These are phyloP conservation scores for Pisolithus marmoratus DNA, from an alignment of 768 basidiomycete species.

Conservation along the genomic window DNA sequence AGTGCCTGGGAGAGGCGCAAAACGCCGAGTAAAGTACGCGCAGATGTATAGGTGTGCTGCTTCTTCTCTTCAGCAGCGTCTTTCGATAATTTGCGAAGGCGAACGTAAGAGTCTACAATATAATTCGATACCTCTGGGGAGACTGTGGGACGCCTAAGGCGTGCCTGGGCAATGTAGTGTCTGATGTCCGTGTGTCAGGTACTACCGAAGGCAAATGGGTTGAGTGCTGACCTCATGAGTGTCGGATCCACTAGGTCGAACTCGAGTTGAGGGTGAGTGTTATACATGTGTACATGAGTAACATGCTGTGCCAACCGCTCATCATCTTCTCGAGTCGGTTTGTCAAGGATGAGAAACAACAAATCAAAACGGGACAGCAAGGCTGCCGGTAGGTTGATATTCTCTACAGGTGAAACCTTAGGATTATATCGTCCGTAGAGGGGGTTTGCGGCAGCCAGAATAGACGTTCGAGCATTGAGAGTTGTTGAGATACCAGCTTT, in stretches of 20 bases:
- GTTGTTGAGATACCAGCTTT: slow-evolving; percentile 99
- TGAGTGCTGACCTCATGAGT: slow-evolving; percentile 68
- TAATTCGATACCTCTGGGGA: slow-evolving; percentile 85
- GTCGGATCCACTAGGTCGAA: slow-evolving; percentile 80
- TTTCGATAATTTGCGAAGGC: slow-evolving; percentile 87
- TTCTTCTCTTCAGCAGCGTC: slow-evolving; percentile 86
- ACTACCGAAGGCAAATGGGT: neutral
- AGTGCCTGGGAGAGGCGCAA: slow-evolving; percentile 93
- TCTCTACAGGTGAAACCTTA: slow-evolving; percentile 96
- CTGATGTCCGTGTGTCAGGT: slow-evolving; percentile 33
- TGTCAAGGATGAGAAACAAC: slow-evolving; percentile 94
- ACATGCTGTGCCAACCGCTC: slow-evolving; percentile 96
- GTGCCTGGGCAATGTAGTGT: slow-evolving; percentile 92
- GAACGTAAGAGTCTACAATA: slow-evolving; percentile 93
- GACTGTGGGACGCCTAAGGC: slow-evolving; percentile 84
- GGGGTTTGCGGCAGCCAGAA: slow-evolving; percentile 97
- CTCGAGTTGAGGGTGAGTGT: slow-evolving; percentile 79
- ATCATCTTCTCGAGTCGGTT: slow-evolving; percentile 90
- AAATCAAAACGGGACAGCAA: slow-evolving; percentile 95
- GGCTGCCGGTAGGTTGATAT: slow-evolving; percentile 98
- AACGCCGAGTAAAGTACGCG: slow-evolving; percentile 91
- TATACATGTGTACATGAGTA: slow-evolving; percentile 97
- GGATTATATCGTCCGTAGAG: slow-evolving; percentile 97
- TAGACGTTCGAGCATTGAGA: slow-evolving; percentile 93
- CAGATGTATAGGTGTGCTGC: slow-evolving; percentile 91